Evolutionary conservation across 306 rosid species (phyloP).

Genomic region (Delonix regia): DNA sequence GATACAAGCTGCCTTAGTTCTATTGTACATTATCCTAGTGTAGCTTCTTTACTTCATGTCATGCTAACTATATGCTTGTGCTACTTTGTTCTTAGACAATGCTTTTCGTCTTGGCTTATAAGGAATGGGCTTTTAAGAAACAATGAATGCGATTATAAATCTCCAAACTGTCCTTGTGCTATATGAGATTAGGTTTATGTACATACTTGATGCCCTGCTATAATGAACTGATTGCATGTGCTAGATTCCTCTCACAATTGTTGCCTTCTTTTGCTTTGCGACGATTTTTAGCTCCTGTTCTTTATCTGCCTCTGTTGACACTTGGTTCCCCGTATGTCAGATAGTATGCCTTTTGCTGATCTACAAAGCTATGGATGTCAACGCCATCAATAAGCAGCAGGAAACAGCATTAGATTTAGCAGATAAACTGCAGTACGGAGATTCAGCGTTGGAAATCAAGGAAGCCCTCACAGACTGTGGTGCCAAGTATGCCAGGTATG

Average conservation of each 20-base stretch:
- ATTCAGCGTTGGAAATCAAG: constrained; percentile 65
- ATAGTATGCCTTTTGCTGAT: constrained; percentile 65
- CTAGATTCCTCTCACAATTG: constrained; percentile 15
- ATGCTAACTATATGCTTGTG: neutral
- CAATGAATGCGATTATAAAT: neutral
- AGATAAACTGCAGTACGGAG: constrained; percentile 80
- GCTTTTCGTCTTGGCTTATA: neutral
- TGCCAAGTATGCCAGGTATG: constrained; percentile 82
- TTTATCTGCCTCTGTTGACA: constrained; percentile 27
- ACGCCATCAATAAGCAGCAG: constrained; percentile 70
- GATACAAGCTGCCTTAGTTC: neutral
- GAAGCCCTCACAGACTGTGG: constrained; percentile 77
- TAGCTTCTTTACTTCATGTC: neutral
- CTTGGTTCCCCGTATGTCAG: constrained; percentile 51
- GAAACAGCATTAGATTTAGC: constrained; percentile 97
- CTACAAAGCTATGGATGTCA: constrained; percentile 66
- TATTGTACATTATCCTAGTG: neutral
- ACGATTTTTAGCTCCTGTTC: neutral
- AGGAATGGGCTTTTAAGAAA: constrained; percentile 18
- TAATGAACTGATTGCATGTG: neutral
- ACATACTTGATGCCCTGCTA: neutral
- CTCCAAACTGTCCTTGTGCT: constrained; percentile 10
- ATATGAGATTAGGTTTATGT: neutral
- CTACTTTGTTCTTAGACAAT: neutral
- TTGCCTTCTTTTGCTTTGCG: neutral